Conservation (phyloP, 805 yeast species). For the Candida hungchunana region DNA sequence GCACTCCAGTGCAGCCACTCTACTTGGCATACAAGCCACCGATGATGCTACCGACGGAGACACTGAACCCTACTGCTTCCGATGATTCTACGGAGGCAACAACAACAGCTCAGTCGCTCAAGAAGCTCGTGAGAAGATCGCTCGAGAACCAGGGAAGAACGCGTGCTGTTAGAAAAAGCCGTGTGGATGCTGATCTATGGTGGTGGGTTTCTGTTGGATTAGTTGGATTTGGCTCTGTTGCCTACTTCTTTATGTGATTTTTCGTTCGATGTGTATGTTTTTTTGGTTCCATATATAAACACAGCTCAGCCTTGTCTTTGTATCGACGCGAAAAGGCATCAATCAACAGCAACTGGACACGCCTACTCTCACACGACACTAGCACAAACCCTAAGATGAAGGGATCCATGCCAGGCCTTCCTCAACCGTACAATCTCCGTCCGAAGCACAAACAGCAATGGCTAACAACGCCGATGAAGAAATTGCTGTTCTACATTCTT, state of each 20-base stretch:
- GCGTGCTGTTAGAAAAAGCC: slow-evolving; percentile 49
- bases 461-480: slow-evolving; percentile 47
- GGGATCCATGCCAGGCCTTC: slow-evolving; percentile 33
- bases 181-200: slow-evolving; percentile 41
- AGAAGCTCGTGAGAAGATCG: slow-evolving; percentile 56
- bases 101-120: slow-evolving; percentile 28
- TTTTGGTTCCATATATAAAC: background rate
- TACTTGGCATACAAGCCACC: slow-evolving; percentile 93
- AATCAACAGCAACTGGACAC: background rate
- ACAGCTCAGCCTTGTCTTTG: background rate
- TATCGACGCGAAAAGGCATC: background rate
- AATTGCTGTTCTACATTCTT: slow-evolving; percentile 35
- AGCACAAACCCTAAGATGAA: slow-evolving; percentile 26
- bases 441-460: slow-evolving; percentile 25
- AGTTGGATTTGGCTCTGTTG: slow-evolving; percentile 36
- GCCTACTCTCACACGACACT: slow-evolving; percentile 10
- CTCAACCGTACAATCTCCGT: slow-evolving; percentile 38
- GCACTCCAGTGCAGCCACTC: slow-evolving; percentile 77
- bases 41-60: slow-evolving; percentile 89
- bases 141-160: slow-evolving; percentile 80
- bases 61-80: slow-evolving; percentile 76
- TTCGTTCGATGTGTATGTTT: background rate
- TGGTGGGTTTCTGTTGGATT: slow-evolving; percentile 53
- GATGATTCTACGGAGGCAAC: slow-evolving; percentile 32
- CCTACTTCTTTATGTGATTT: slow-evolving; percentile 22